phyloP scores from a whole-genome alignment of 2,329 filamentous ascomycete species.

The Raffaelea albimanens region DNA sequence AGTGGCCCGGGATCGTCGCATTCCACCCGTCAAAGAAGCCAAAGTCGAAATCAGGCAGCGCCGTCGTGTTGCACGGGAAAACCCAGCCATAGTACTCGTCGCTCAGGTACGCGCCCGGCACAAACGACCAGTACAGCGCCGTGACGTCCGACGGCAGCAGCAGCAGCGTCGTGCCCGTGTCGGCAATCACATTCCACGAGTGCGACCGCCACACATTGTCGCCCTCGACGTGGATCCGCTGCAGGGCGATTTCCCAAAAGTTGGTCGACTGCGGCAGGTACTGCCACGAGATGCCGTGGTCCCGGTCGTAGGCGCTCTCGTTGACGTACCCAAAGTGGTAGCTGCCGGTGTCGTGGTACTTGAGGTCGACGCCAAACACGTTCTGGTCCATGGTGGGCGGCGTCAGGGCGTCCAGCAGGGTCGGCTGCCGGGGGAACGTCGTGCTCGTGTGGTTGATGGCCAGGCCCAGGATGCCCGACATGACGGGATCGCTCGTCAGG shows the following conservation, averaged over 20 bases:
- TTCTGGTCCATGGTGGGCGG: constrained; percentile 27
- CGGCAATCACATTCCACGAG: constrained; percentile 45
- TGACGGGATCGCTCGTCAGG: constrained; percentile 30
- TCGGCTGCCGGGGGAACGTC: constrained; percentile 30
- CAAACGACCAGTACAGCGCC: constrained; percentile 47
- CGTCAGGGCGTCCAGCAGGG: constrained; percentile 34
- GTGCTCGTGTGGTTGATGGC: constrained; percentile 36
- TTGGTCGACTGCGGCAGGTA: constrained; percentile 41
- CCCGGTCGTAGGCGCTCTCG: constrained; percentile 24
- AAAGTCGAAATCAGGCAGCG: constrained; percentile 43
- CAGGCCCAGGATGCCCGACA: constrained; percentile 44
- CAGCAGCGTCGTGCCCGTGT: constrained; percentile 61
- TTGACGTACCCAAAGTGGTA: constrained; percentile 45
- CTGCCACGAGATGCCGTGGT: constrained; percentile 29
- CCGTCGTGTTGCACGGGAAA: constrained; percentile 38
- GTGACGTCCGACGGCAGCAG: constrained; percentile 49
- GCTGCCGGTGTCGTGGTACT: constrained; percentile 34
- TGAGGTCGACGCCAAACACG: constrained; percentile 41
- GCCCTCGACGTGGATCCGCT: constrained; percentile 23
- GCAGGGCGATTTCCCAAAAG: constrained; percentile 30
- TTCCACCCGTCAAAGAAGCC: constrained; percentile 33
- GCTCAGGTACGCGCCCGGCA: constrained; percentile 42
- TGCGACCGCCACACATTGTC: constrained; percentile 26
- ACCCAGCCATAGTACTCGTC: constrained; percentile 36
- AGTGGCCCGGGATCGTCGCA: constrained; percentile 39